These are phyloP conservation scores for Tolypocladium album DNA, from an alignment of 2,329 filamentous ascomycete genomes.

Conservation along the genomic window DNA sequence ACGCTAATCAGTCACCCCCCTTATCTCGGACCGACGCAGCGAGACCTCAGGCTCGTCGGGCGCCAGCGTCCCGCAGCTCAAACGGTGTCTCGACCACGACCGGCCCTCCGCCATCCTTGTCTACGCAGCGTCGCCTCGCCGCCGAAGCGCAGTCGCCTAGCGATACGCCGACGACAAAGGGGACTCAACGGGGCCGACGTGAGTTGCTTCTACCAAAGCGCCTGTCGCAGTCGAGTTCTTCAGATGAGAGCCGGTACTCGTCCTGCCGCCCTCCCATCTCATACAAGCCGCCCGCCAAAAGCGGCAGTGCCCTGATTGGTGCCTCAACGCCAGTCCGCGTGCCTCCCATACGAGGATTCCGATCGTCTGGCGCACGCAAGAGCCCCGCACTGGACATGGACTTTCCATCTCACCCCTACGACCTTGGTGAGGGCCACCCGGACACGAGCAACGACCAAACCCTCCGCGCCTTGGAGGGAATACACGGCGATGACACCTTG, in stretches of 20 bases:
- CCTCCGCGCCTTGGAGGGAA: conserved; percentile 39
- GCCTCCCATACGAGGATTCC: conserved; percentile 44
- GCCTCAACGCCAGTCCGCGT: conserved; percentile 27
- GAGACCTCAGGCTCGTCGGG: conserved; percentile 24
- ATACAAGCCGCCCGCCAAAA: conserved; percentile 30
- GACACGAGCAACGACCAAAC: conserved; percentile 39
- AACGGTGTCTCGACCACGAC: conserved; percentile 20
- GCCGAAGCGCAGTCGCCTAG: conserved; percentile 14
- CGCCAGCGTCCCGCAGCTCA: conserved; percentile 25
- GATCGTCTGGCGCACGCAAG: conserved; percentile 46
- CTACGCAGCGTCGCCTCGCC: conserved; percentile 20
- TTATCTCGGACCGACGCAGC: conserved; percentile 15
- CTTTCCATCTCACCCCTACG: conserved; percentile 30
- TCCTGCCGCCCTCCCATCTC: conserved; percentile 36
- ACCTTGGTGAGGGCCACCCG: conserved; percentile 29
- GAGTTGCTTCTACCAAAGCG: conserved; percentile 36
- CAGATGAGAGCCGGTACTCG: conserved; percentile 36
- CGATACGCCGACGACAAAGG: conserved; percentile 10
- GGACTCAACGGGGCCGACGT: conserved; percentile 27
- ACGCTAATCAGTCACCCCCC: conserved; percentile 11
- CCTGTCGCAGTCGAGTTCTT: conserved; percentile 22
- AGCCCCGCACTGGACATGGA: conserved; percentile 44
- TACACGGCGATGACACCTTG: conserved; percentile 12
- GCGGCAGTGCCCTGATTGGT: conserved; percentile 17
- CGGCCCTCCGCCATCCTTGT: conserved; percentile 19